Base-by-base conservation (phyloP, 768 basidiomycete genomes). In the Aureoboletus auriporus region DNA sequence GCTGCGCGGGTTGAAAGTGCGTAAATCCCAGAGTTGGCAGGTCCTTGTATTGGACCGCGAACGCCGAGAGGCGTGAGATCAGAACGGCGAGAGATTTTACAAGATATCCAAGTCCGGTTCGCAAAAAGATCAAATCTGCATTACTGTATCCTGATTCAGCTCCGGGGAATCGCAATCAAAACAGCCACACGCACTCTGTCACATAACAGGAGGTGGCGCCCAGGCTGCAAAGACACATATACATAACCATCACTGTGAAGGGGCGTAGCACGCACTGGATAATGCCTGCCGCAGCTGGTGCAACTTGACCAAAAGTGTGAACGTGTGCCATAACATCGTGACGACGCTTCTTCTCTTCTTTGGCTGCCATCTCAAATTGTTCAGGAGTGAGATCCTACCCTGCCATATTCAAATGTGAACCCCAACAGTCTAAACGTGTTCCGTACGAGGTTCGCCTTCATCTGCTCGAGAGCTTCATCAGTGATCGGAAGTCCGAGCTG, bases 241-340 rank as follows among this genome's bases (percentile, higher is more conserved):
- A 31, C 50, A 46, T 65, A 6, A 57, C 38, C 36, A 49, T 49
- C 16, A 44, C 27, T 5, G 44, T 44, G 52, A 47, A 17, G 33
- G 12, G 42, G 45, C 52, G 52, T 44, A 46, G 35, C 73, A 80
- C 33, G 51, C 56, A 90, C 89, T 97, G 94, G 56, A 97, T 96
- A 62, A 97, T 95, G 14, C 93, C 91, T 13, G 93, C 93, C 23
- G 94, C 94, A 30, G 90, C 89, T 8, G 94, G 94, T 1, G 94
- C 94, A 44, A 94, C 87, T 39, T 77, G 79, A 6, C 94, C 94
- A 65, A 97, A 99, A 4, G 94, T 96, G 71, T 98, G 93, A 38
- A 99, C 96, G 63, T 99, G 96, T 0, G 96, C 96, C 96, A 99
- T 99, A 38, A 99, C 96, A 69, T 99, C 96, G 71, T 99, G 96